These are phyloP conservation scores for Arabis alpina DNA, from an alignment of 345 rosid species.

Conservation along the genomic window DNA sequence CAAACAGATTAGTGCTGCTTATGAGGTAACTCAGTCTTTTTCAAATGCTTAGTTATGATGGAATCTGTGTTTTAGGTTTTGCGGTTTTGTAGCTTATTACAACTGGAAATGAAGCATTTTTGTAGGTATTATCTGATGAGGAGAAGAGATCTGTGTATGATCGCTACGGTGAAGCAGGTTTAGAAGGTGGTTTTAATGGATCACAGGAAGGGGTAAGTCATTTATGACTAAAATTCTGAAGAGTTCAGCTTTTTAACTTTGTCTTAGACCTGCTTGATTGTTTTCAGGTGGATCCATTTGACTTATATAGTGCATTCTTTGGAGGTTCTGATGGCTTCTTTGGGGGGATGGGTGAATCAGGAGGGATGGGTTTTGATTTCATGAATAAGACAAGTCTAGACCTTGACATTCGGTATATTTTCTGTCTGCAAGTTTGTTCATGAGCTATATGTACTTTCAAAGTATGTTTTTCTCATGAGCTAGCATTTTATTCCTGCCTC, in stretches of 20 bases:
- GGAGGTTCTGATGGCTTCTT: constrained; percentile 79
- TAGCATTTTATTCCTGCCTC: neutral
- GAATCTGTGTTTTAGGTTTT: neutral
- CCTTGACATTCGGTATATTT: constrained; percentile 71
- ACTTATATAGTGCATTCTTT: constrained; percentile 76
- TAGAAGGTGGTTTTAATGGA: constrained; percentile 64
- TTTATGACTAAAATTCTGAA: neutral
- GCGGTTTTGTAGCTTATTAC: constrained; percentile 24
- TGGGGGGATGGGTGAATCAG: constrained; percentile 58
- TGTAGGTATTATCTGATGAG: constrained; percentile 93
- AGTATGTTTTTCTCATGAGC: neutral
- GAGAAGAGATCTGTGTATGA: constrained; percentile 91
- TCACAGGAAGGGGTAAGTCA: constrained; percentile 60
- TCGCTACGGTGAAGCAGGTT: constrained; percentile 80
- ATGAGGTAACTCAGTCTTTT: constrained; percentile 64
- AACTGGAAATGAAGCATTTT: constrained; percentile 48
- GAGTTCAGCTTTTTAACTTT: neutral
- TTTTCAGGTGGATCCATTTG: constrained; percentile 86
- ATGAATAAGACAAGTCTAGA: constrained; percentile 54
- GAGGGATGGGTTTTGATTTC: constrained; percentile 63
- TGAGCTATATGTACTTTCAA: neutral
- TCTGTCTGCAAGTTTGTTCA: neutral
- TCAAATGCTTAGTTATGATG: constrained; percentile 4
- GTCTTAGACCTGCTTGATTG: neutral
- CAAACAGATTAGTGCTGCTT: constrained; percentile 95